Percentiles rank a stretch among this genome's conserved stretches.
Conservation (phyloP, 2,329 filamentous ascomycete genomes). For the Colletotrichum nymphaeae region DNA sequence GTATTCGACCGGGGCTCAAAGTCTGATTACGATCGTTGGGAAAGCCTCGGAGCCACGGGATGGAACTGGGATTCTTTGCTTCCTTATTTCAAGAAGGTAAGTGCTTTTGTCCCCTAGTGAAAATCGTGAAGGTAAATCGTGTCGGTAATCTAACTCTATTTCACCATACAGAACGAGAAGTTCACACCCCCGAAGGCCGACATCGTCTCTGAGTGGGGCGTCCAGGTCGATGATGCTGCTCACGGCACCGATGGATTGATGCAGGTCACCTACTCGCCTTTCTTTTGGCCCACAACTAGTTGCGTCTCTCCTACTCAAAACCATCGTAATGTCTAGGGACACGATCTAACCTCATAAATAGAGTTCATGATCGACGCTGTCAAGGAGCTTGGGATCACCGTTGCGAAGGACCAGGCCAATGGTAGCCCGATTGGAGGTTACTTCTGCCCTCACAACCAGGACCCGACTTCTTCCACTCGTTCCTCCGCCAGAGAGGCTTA, state of each 20-base stretch:
- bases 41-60: conserved; percentile 47
- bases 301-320: conserved; percentile 1
- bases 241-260: conserved; percentile 43
- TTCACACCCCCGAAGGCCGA: conserved; percentile 41
- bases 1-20: conserved; percentile 43
- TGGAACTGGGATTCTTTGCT: conserved; percentile 51
- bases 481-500: conserved; percentile 44
- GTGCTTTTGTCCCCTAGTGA: no score
- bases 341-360: not conserved
- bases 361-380: conserved; percentile 37
- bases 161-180: conserved; percentile 19
- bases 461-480: conserved; percentile 41
- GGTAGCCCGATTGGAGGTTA: conserved; percentile 38
- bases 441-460: conserved; percentile 39
- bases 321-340: not conserved
- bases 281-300: conserved; percentile 45
- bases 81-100: conserved; percentile 46
- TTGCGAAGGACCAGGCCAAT: conserved; percentile 34
- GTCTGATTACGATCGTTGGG: conserved; percentile 49
- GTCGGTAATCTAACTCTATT: not conserved
- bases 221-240: conserved; percentile 41
- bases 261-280: conserved; percentile 44
- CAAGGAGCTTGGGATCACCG: conserved; percentile 36
- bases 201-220: conserved; percentile 41
- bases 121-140: not conserved